phyloP scores from a whole-genome alignment of 2,329 filamentous ascomycete genomes.

The Phaeoacremonium minimum region DNA sequence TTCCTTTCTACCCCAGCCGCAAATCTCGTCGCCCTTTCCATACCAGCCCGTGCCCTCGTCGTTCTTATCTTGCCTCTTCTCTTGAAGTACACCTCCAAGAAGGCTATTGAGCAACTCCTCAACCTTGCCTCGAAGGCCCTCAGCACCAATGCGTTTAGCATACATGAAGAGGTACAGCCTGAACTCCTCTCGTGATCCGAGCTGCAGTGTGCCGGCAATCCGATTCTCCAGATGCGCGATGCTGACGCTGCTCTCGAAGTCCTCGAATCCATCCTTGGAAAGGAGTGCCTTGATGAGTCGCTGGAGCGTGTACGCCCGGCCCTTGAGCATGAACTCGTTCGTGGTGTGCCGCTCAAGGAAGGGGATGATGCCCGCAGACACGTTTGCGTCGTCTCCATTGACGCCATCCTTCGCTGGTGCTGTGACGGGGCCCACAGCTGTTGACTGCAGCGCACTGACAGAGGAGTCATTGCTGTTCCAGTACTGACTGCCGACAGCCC shows the following conservation, averaged over 20 bases:
- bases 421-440: conserved; percentile 56
- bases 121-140: conserved; percentile 82
- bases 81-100: conserved; percentile 65
- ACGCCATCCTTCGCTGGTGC: conserved; percentile 39
- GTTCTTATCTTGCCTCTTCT: conserved; percentile 41
- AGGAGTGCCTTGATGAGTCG: conserved; percentile 86
- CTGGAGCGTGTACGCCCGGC: conserved; percentile 86
- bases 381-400: conserved; percentile 47
- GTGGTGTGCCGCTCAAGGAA: conserved; percentile 93
- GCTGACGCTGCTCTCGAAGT: conserved; percentile 84
- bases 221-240: conserved; percentile 95
- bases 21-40: conserved; percentile 66
- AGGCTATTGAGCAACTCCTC: conserved; percentile 85
- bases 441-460: conserved; percentile 73
- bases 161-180: conserved; percentile 97
- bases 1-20: conserved; percentile 86
- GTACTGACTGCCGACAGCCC: conserved; percentile 95
- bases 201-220: conserved; percentile 79
- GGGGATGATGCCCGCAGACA: conserved; percentile 90
- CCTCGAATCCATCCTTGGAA: conserved; percentile 85
- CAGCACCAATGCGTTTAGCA: conserved; percentile 87
- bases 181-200: conserved; percentile 89
- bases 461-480: conserved; percentile 98
- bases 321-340: conserved; percentile 84
- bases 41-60: conserved; percentile 56